Base-by-base conservation (phyloP, 148 eudicot species). In the Fagopyrum esculentum region DNA sequence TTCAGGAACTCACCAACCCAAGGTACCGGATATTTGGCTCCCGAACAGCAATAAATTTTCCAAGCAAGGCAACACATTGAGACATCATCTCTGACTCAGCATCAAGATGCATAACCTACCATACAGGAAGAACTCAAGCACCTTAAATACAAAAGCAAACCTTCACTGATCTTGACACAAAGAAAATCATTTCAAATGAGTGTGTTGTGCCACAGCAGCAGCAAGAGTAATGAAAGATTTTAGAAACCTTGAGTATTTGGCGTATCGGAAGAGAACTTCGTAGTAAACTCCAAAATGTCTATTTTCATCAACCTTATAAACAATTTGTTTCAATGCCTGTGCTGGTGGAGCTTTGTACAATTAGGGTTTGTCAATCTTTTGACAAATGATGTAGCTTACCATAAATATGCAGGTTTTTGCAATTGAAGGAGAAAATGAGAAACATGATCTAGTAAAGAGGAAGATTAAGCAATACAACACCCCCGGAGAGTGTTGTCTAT, bases 71-170 rank as follows among this genome's bases (percentile, higher is more conserved):
- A 84, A 95, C 99, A 87, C 99, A 95, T 77, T 95, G 99, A 45
- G 99, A 95, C 99, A 95, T 95, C 99, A 95, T 95, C 83, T 95
- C 99, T 77, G 92, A 89, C 80, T 95, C 99, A 81, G 98, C 93
- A 87, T 91, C 98, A 80, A 94, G 96, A 86, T 93, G 98, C 98
- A 93, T 93, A 74, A 94, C 98, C 98, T 91, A 90, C 63, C 16
- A 74, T 35, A 74, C 75, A 73, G 57, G 22, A 55, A 55, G 60
- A 16, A n/a, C 60, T 55, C 60, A 55, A 55, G 60, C 19, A 44
- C 4, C 63, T 72, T 44, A 72, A 69, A 69, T 45, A 61, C 48
- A 51, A 35, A 43, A 45, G 35, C 71, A 55, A 54, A 16, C 17
- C 17, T 59, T 19, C 30, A 59, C 35, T 59, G 64, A 59, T 59